These are phyloP conservation scores for Dryas integrifolia DNA, from an alignment of 331 rosid genomes.

Conservation along the genomic window DNA sequence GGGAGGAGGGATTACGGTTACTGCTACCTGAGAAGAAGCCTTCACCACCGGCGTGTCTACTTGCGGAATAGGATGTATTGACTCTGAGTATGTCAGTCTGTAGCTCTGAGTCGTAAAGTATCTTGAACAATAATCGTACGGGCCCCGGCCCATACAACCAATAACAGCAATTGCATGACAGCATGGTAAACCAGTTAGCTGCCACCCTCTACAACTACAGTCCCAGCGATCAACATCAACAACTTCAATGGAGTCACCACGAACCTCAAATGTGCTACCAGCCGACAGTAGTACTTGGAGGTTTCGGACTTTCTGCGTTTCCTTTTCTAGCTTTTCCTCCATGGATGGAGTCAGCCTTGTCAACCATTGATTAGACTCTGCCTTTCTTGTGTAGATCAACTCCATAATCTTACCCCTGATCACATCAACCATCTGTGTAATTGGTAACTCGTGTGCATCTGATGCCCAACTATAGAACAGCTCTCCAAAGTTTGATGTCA, in stretches of 20 bases:
- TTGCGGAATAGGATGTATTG: constrained; percentile 50
- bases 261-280: constrained; percentile 78
- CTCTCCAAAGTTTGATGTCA: constrained; percentile 92
- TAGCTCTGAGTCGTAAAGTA: constrained; percentile 72
- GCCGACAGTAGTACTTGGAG: constrained; percentile 55
- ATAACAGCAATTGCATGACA: constrained; percentile 80
- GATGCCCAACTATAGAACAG: constrained; percentile 85
- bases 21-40: constrained; percentile 47
- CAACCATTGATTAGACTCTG: constrained; percentile 67
- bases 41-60: constrained; percentile 41
- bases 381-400: constrained; percentile 55
- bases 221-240: constrained; percentile 80
- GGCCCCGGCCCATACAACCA: constrained; percentile 52
- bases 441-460: constrained; percentile 81
- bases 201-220: constrained; percentile 95
- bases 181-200: constrained; percentile 75
- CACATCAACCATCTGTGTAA: constrained; percentile 91
- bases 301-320: constrained; percentile 48
- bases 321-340: constrained; percentile 85
- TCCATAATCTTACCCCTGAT: constrained; percentile 80
- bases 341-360: constrained; percentile 74
- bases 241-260: constrained; percentile 65
- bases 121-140: constrained; percentile 82
- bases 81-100: constrained; percentile 76
- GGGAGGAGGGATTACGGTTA: constrained; percentile 89